Evolutionary conservation across 805 yeast genomes (phyloP).

Genomic region (Teunomyces pallodes): DNA sequence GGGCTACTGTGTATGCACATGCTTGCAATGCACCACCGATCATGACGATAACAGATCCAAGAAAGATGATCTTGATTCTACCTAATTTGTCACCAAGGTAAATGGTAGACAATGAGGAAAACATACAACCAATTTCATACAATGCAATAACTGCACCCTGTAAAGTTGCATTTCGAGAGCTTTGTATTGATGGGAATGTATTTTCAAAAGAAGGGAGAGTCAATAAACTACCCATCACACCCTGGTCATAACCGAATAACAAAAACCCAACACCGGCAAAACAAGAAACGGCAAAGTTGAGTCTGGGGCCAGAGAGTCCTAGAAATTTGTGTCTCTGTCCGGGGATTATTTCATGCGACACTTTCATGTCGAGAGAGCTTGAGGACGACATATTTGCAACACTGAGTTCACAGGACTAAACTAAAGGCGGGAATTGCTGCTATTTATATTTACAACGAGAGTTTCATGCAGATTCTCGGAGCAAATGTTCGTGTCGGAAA

Average conservation of each 20-base stretch:
- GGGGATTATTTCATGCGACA: not conserved
- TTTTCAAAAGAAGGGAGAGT: constrained; percentile 17
- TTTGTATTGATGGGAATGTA: constrained; percentile 16
- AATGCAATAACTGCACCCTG: constrained; percentile 22
- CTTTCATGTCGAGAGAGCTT: not conserved
- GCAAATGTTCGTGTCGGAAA: too few species aligned
- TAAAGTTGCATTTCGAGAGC: constrained; percentile 13
- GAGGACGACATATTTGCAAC: not conserved
- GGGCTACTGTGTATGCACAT: constrained; percentile 17
- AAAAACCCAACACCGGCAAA: constrained; percentile 22
- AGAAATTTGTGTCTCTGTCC: constrained; percentile 4
- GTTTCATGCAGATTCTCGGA: not conserved
- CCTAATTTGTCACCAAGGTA: constrained; percentile 21
- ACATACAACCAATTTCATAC: constrained; percentile 22
- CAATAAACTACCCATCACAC: constrained; percentile 34
- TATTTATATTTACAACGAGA: not conserved
- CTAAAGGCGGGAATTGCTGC: not conserved
- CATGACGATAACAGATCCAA: constrained; percentile 18
- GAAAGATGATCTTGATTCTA: constrained; percentile 18
- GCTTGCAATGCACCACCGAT: constrained; percentile 24
- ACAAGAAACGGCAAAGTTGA: constrained; percentile 10
- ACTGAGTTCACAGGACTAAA: too few species aligned
- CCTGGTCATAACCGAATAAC: constrained; percentile 45
- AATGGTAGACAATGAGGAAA: constrained; percentile 18
- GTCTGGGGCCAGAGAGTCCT: constrained; percentile 7